A percentile compares a stretch with the other conserved stretches of the same genome.
Conservation (phyloP, 495 filamentous ascomycete species). For the Cladorrhinum samala region DNA sequence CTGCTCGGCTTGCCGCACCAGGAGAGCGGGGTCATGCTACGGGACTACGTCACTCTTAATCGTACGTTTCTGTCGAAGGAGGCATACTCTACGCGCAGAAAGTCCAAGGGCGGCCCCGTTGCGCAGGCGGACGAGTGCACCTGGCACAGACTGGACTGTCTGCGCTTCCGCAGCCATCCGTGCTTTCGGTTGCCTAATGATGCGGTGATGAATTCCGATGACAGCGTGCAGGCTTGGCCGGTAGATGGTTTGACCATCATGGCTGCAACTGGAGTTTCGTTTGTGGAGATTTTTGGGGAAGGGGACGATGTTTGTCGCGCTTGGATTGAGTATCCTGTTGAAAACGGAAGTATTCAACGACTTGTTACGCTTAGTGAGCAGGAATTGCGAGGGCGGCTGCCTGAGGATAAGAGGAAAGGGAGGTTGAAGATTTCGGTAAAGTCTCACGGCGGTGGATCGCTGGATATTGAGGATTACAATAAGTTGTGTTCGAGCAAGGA, state of each 20-base stretch:
- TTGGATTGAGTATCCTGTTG: constrained; percentile 71
- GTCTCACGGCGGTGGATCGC: constrained; percentile 65
- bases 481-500: constrained; percentile 62
- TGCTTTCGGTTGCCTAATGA: constrained; percentile 84
- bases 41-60: constrained; percentile 77
- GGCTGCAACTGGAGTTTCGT: constrained; percentile 72
- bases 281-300: constrained; percentile 71
- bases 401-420: constrained; percentile 63
- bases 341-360: constrained; percentile 55
- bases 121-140: constrained; percentile 69
- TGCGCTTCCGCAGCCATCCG: constrained; percentile 85
- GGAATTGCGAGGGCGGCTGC: constrained; percentile 64
- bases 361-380: constrained; percentile 67
- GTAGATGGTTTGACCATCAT: constrained; percentile 77
- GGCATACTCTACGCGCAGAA: constrained; percentile 76
- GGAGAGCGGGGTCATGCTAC: constrained; percentile 79
- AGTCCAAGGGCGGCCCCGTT: constrained; percentile 69
- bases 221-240: constrained; percentile 82
- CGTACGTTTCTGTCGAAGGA: constrained; percentile 75
- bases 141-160: constrained; percentile 83
- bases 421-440: constrained; percentile 64
- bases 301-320: constrained; percentile 66
- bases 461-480: constrained; percentile 67
- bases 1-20: constrained; percentile 83
- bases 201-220: constrained; percentile 54